These are phyloP conservation scores for Fraxinus ornus DNA, from an alignment of 305 asterid species.

Conservation along the genomic window DNA sequence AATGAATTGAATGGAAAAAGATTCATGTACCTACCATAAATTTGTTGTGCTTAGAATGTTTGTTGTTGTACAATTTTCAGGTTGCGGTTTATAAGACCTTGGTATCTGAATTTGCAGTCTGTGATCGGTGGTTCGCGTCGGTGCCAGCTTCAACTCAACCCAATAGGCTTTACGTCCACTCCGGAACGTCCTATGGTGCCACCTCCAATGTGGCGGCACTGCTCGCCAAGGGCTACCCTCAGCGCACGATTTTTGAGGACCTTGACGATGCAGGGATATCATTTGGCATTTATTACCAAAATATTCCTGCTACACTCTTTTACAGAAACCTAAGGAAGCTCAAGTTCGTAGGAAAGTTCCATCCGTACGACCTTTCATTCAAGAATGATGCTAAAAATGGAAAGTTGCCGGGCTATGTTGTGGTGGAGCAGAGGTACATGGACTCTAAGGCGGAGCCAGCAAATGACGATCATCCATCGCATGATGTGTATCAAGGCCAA, in stretches of 20 bases:
- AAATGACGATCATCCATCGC: conserved; percentile 88
- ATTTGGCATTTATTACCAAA: conserved; percentile 76
- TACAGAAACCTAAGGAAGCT: conserved; percentile 58
- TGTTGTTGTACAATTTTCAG: conserved; percentile 26
- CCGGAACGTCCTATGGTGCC: conserved; percentile 92
- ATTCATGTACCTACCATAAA: neutral
- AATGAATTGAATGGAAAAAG: neutral
- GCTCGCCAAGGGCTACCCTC: conserved; percentile 68
- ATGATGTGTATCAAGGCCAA: conserved; percentile 80
- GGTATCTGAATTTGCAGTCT: conserved; percentile 80
- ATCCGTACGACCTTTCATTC: conserved; percentile 52
- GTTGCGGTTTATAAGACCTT: conserved; percentile 63
- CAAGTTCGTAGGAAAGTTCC: conserved; percentile 57
- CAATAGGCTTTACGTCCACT: conserved; percentile 88
- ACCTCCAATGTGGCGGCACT: conserved; percentile 55
- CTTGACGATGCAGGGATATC: conserved; percentile 50
- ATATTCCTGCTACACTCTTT: conserved; percentile 77
- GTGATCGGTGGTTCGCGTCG: conserved; percentile 91
- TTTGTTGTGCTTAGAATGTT: neutral
- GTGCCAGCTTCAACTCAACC: conserved; percentile 92
- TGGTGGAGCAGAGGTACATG: conserved; percentile 83
- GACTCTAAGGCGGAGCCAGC: conserved; percentile 68
- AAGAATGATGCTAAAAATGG: conserved; percentile 57
- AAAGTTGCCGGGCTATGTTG: conserved; percentile 61
- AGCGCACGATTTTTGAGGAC: conserved; percentile 82